Percentiles rank a stretch among this genome's conserved stretches.
Evolutionary conservation across 169 alveolate genomes (phyloP).

Genomic region (Cystoisospora suis): DNA sequence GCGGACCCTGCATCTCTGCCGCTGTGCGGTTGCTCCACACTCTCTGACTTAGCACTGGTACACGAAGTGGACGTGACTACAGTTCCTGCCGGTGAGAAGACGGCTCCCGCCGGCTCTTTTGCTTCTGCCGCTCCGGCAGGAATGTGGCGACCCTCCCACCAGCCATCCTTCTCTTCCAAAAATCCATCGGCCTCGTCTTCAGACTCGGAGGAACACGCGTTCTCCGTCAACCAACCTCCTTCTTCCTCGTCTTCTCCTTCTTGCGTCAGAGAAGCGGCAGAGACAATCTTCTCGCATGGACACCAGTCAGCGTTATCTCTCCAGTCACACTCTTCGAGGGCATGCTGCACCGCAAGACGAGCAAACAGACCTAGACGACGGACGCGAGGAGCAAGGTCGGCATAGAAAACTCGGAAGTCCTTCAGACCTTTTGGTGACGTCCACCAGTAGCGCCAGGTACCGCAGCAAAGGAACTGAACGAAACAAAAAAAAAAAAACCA

Average conservation of each 20-base stretch:
- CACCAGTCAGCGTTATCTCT: slow-evolving; percentile 15
- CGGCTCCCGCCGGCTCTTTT: background rate
- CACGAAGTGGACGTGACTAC: too few relatives aligned
- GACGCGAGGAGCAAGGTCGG: slow-evolving; percentile 26
- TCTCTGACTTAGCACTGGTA: too few relatives aligned
- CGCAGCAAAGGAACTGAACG: slow-evolving; percentile 38
- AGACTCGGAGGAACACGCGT: slow-evolving; percentile 14
- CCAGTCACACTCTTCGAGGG: slow-evolving; percentile 50
- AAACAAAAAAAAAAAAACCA: background rate
- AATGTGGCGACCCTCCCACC: background rate
- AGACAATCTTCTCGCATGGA: background rate
- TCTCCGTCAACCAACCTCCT: slow-evolving; percentile 16
- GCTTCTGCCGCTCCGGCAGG: background rate
- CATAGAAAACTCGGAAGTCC: slow-evolving; percentile 12
- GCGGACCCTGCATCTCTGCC: too few relatives aligned
- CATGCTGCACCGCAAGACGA: slow-evolving; percentile 33
- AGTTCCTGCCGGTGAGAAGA: too few relatives aligned
- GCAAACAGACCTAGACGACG: slow-evolving; percentile 15
- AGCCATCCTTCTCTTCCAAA: background rate
- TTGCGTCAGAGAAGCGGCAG: background rate
- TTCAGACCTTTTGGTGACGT: background rate
- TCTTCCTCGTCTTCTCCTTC: slow-evolving; percentile 14
- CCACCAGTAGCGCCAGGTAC: slow-evolving; percentile 47
- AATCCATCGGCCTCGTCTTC: slow-evolving; percentile 27
- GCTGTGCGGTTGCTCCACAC: too few relatives aligned